Evolutionary conservation across 257 asterid genomes (phyloP), one percentile per base, ranked within the genome.

Genomic region (Pogostemon cablin): DNA sequence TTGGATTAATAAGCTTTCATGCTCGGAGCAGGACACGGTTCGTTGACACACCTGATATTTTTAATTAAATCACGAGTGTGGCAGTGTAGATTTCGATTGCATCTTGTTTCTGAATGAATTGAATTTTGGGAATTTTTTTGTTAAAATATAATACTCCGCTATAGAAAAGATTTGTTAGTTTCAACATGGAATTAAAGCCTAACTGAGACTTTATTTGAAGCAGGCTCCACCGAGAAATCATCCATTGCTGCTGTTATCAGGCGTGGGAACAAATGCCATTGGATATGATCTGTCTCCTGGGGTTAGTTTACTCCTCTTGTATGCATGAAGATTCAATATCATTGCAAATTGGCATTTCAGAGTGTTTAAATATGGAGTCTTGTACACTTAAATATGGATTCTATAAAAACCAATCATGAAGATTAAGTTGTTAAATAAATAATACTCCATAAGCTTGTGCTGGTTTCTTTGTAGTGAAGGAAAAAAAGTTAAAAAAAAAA

Each of bases 261-360:
- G 98, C 32, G 96, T 91, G 61, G 99, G 96, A 71, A 95, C 98
- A 72, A 95, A 95, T 82, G 99, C 98, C 52, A 85, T 95, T 74
- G 98, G 96, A 84, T 95, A 93, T 81, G 99, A 95, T 83, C 95
- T 95, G 67, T 77, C 98, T 67, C 91, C 96, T 59, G 99, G 77
- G 96, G 98, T 93, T 68, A 48, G 89, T 87, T 77, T 57, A 44
- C 59, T 59, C 56, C 61, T 73, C 38, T 68, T 25, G 65, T 67
- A n/a, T 39, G 7, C 42, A n/a, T 52, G 65, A 12, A 12, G 52
- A 39, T 48, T 37, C 52, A 60, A 4, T 55, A 37, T 60, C 57
- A 34, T 39, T 46, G 50, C 49, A 4, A 37, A 60, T 20, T 44
- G 61, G 59, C 20, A 2, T 55, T 77, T 56, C 46, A 12, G 6